Conservation (phyloP, 768 basidiomycete species). For the Lentinus tigrinus region DNA sequence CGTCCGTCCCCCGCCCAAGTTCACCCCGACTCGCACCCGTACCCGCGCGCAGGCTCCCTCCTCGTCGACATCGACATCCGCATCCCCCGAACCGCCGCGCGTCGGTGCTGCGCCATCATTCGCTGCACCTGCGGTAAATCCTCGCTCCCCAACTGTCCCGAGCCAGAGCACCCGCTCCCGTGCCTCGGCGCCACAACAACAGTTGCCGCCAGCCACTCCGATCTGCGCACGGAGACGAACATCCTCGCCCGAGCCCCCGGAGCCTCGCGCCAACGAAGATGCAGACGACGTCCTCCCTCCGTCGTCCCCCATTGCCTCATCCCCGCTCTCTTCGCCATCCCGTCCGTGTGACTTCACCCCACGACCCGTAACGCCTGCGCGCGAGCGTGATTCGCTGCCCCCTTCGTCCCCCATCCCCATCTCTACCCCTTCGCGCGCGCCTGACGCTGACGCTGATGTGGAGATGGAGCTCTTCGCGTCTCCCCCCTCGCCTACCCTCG, state of each 20-base stretch:
- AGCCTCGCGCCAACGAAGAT: background rate
- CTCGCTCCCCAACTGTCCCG: background rate
- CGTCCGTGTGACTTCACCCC: no score
- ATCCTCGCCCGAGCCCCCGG: background rate
- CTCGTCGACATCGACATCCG: background rate
- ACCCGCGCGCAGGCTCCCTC: background rate
- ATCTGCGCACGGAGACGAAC: constrained; percentile 7
- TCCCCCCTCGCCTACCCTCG: constrained; percentile 12
- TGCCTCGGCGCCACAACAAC: background rate
- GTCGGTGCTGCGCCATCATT: background rate
- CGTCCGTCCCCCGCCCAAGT: constrained; percentile 10
- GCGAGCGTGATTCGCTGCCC: background rate
- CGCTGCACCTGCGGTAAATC: background rate
- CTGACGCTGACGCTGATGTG: background rate
- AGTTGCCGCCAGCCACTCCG: constrained; percentile 2
- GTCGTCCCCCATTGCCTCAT: constrained; percentile 4
- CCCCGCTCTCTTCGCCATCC: constrained; percentile 1
- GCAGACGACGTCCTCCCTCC: constrained; percentile 6
- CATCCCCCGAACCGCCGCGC: background rate
- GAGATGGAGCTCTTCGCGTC: constrained; percentile 4
- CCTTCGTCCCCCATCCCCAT: constrained; percentile 9
- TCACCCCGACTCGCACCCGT: no score
- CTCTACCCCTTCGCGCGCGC: background rate
- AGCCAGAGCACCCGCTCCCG: background rate
- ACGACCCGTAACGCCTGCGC: no score